Evolutionary conservation across 495 filamentous ascomycete genomes (phyloP).

Genomic region (Penicillium pulvis): DNA sequence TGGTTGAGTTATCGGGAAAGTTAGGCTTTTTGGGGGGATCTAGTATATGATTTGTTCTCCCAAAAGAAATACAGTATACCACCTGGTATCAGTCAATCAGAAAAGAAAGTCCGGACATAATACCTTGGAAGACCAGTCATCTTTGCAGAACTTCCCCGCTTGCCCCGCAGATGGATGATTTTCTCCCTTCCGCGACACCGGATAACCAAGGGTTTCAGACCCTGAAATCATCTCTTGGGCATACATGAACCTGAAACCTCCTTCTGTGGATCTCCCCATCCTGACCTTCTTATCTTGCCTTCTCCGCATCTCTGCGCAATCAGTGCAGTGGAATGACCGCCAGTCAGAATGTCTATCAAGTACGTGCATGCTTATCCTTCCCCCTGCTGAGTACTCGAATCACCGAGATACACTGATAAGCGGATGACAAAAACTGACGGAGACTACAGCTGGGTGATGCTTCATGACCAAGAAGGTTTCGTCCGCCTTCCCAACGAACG

Average conservation of each 20-base stretch:
- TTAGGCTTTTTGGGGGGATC: not conserved
- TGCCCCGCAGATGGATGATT: conserved; percentile 28
- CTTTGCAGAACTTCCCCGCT: conserved; percentile 18
- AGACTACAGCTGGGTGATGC: conserved; percentile 73
- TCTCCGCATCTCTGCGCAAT: not conserved
- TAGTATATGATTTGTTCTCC: not conserved
- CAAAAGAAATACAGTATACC: not conserved
- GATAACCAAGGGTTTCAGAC: conserved; percentile 10
- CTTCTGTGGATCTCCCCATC: not conserved
- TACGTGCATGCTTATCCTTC: conserved; percentile 43
- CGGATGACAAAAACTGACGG: not conserved
- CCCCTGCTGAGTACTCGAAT: conserved; percentile 15
- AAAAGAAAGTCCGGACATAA: not conserved
- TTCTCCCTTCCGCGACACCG: conserved; percentile 6
- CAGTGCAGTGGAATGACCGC: conserved; percentile 12
- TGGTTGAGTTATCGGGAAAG: not conserved
- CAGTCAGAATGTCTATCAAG: conserved; percentile 66
- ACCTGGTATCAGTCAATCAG: not conserved
- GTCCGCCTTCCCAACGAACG: conserved; percentile 71
- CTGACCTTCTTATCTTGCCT: conserved; percentile 1
- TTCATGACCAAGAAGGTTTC: conserved; percentile 63
- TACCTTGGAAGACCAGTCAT: not conserved
- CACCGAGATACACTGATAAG: not conserved
- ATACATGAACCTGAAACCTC: not conserved
- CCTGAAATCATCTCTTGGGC: not conserved